Percentiles rank a stretch among this genome's conserved stretches.
phyloP scores from a whole-genome alignment of 2,329 filamentous ascomycete genomes.

The Annulohypoxylon truncatum region DNA sequence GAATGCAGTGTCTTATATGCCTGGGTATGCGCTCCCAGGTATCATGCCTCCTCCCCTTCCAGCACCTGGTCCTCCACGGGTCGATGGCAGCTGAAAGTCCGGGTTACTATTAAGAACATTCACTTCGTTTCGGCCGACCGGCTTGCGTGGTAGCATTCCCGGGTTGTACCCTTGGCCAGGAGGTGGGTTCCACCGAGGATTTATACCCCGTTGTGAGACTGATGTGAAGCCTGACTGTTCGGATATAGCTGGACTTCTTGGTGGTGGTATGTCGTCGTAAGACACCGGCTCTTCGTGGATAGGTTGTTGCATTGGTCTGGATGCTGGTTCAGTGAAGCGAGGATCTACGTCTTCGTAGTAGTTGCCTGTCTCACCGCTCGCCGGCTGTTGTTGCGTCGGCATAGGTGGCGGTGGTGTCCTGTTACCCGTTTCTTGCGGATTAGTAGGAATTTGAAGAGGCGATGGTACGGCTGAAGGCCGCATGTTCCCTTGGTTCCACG shows the following conservation, averaged over 20 bases:
- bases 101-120: slow-evolving; percentile 83
- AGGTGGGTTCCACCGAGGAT: slow-evolving; percentile 83
- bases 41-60: slow-evolving; percentile 57
- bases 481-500: slow-evolving; percentile 63
- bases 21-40: slow-evolving; percentile 66
- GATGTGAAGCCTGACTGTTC: slow-evolving; percentile 90
- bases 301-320: slow-evolving; percentile 41
- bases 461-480: slow-evolving; percentile 59
- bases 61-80: slow-evolving; percentile 47
- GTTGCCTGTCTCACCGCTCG: slow-evolving; percentile 49
- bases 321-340: slow-evolving; percentile 72
- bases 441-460: slow-evolving; percentile 54
- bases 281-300: slow-evolving; percentile 54
- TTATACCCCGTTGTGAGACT: slow-evolving; percentile 87
- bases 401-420: slow-evolving; percentile 51
- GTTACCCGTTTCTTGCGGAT: slow-evolving; percentile 53
- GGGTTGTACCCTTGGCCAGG: slow-evolving; percentile 59
- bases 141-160: slow-evolving; percentile 57
- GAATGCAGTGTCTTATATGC: slow-evolving; percentile 38
- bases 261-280: slow-evolving; percentile 70
- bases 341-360: slow-evolving; percentile 98
- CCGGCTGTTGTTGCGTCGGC: slow-evolving; percentile 44
- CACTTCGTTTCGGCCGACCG: slow-evolving; percentile 71
- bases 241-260: slow-evolving; percentile 79
- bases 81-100: slow-evolving; percentile 79